These are phyloP conservation scores for Jimgerdemannia flammicorona DNA, from an alignment of 192 early-diverging fungal genomes.

Conservation along the genomic window DNA sequence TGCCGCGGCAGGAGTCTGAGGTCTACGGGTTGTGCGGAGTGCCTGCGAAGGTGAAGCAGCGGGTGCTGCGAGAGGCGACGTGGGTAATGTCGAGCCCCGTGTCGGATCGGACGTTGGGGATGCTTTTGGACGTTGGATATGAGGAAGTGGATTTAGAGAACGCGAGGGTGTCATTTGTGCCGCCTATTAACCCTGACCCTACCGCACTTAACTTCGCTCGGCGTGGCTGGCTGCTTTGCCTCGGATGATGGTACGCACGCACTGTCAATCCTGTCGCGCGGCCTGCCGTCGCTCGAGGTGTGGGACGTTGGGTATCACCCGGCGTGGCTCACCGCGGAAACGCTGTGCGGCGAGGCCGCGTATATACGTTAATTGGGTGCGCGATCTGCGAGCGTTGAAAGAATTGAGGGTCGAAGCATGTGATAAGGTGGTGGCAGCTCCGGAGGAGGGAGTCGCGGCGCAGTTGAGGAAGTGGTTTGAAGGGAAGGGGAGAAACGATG, in stretches of 20 bases:
- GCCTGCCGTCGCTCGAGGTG: constrained; percentile 4
- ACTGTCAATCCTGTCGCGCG: constrained; percentile 12
- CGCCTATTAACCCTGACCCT: constrained; percentile 12
- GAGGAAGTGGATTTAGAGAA: not conserved
- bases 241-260: constrained; percentile 5
- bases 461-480: no score
- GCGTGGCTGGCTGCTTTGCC: constrained; percentile 6
- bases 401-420: not conserved
- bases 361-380: not conserved
- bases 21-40: not conserved
- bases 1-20: not conserved
- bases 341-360: no score
- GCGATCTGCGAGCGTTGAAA: not conserved
- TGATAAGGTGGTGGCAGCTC: not conserved
- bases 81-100: not conserved
- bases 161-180: not conserved
- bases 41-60: not conserved
- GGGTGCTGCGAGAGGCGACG: not conserved
- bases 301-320: constrained; percentile 23
- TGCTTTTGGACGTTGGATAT: not conserved
- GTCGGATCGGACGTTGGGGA: not conserved
- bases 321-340: not conserved
- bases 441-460: no score
- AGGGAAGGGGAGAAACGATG: not conserved
- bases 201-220: constrained; percentile 9